Evolutionary conservation across 75 land plant species (phyloP), one percentile per base, ranked within the genome.

Genomic region (Pinus taeda): DNA sequence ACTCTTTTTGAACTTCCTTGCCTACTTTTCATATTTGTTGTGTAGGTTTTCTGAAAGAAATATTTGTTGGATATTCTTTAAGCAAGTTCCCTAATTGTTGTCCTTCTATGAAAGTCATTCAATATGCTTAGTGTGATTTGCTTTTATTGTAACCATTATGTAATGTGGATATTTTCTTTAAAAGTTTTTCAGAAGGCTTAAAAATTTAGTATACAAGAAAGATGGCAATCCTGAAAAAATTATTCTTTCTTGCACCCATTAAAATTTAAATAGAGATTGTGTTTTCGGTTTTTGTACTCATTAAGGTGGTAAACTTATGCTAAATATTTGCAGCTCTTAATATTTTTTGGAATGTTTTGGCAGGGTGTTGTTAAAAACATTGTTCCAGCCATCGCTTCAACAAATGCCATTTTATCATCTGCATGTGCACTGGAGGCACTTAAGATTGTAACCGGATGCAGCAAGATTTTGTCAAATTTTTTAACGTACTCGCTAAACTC

Each of bases 311-410:
- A 49, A 49, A 49, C 11, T 49, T 49, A 49, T 49, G 55, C 12
- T 49, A 49, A 9, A 49, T 49, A 11, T 49, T 49, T 49, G 9
- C 55, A 49, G 55, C 55, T 49, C 11, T 49, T 49, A 49, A 8
- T 49, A 49, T 15, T 42, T 20, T 42, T 69, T 69, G 72, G 72
- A n/a, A n/a, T 24, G 6, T 3, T 69, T 42, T 33, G 55, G 53
- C 90, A 97, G 99, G 99, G 99, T 59, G 99, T 97, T 22, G 96
- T 97, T 66, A 97, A 97, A 81, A 97, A 97, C 81, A 97, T 97
- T 20, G 87, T 97, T 58, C 99, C 99, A 74, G 99, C 99, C 30
- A 97, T 97, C 72, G 99, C 99, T 75, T 93, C 99, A 60, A 97
- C 99, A 37, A 97, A 97, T 93, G 99, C 99, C 13, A 87, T 97